These are phyloP conservation scores for Phascolomyces articulosus DNA, from an alignment of 371 early-diverging fungal species.

Conservation along the genomic window DNA sequence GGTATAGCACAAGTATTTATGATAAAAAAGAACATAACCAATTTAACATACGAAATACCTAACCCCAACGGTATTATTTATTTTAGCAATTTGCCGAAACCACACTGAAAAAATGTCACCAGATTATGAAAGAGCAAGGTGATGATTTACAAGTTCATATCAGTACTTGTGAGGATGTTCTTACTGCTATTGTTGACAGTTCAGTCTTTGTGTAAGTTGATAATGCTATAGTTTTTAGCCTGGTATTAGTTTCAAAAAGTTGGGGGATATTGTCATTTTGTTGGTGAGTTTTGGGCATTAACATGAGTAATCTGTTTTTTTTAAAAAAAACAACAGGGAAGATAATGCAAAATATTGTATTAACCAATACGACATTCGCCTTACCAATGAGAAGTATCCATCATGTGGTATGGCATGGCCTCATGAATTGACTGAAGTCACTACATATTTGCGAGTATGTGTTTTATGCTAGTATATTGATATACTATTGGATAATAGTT, in stretches of 20 bases:
- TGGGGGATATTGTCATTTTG: neutral
- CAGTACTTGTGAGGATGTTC: conserved; percentile 31
- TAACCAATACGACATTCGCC: conserved; percentile 85
- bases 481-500: no score
- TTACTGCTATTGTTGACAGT: conserved; percentile 32
- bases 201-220: conserved; percentile 34
- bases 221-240: neutral
- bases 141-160: conserved; percentile 23
- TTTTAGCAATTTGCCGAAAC: conserved; percentile 16
- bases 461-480: neutral
- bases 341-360: conserved; percentile 52
- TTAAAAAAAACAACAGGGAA: neutral
- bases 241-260: no score
- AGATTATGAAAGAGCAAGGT: conserved; percentile 16
- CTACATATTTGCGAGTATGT: conserved; percentile 62
- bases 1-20: conserved; percentile 24
- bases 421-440: conserved; percentile 62
- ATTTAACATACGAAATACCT: no score
- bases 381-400: conserved; percentile 59
- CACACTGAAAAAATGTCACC: conserved; percentile 29
- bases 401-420: conserved; percentile 83
- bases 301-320: neutral
- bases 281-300: no score
- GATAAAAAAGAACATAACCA: neutral
- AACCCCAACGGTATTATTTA: no score